phyloP scores from a whole-genome alignment of 75 land plant genomes.

The Cupressus sempervirens region DNA sequence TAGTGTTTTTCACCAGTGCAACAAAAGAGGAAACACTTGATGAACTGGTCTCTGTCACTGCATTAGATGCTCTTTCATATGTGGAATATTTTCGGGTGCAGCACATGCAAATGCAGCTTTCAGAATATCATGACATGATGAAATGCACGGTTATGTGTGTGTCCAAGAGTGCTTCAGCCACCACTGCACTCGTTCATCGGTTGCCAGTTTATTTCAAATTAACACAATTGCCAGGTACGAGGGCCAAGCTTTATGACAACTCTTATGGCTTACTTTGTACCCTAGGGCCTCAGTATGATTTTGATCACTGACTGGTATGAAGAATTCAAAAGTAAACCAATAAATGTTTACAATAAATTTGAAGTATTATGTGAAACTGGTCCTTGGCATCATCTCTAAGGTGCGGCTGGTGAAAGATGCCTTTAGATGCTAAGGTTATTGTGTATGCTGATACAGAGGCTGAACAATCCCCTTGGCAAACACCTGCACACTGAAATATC shows the following conservation, averaged over 20 bases:
- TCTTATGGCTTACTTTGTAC: neutral
- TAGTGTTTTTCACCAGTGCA: constrained; percentile 66
- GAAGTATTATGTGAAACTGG: neutral
- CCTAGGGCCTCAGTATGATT: neutral
- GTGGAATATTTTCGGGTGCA: constrained; percentile 61
- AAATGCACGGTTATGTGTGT: constrained; percentile 38
- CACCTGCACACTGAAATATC: too few species aligned
- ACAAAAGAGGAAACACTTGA: constrained; percentile 34
- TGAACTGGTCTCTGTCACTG: constrained; percentile 38
- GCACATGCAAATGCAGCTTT: constrained; percentile 40
- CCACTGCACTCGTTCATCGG: constrained; percentile 38
- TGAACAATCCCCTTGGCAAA: too few species aligned
- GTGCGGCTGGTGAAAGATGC: neutral
- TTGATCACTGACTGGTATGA: neutral
- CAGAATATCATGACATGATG: constrained; percentile 69
- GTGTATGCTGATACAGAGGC: too few species aligned
- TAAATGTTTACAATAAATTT: neutral
- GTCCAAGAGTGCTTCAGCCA: constrained; percentile 48
- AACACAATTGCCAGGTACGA: constrained; percentile 43
- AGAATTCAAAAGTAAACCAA: neutral
- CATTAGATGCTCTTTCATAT: constrained; percentile 75
- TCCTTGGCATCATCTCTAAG: constrained; percentile 11
- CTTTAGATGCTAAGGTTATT: neutral
- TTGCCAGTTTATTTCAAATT: constrained; percentile 61
- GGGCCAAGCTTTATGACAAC: constrained; percentile 1